Evolutionary conservation across 2,329 filamentous ascomycete species (phyloP), one percentile per base, ranked within the genome.

Genomic region (Botrytis fragariae): DNA sequence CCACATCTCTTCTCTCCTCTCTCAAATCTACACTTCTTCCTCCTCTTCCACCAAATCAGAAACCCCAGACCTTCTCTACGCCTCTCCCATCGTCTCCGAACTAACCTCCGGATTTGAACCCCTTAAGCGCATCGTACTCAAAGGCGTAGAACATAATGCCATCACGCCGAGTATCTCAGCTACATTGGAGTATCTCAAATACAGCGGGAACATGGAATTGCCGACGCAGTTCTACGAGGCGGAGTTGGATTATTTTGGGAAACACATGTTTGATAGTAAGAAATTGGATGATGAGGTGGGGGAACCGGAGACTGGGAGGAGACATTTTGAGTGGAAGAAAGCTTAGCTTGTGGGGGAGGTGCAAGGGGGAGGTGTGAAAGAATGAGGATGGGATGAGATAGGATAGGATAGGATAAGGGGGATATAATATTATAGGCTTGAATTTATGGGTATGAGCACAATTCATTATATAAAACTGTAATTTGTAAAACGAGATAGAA

Each of bases 211-310:
- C 25, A 87, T 86, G 4, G 85, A 86, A 74, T 80, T 93, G 45
- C 91, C 91, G 0, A 92, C 90, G 6, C 86, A 87, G 73, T 92
- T 93, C 78, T 90, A 91, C 82, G 90, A 93, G 81, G 90, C 90
- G 0, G 86, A 93, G 82, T 82, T 93, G 80, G 90, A 93, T 79
- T 92, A 89, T 78, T 93, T 93, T 79, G 91, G 91, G 0, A 85
- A 86, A 54, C 90, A 93, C 80, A 88, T 87, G 82, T 93, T 88
- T 79, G 89, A 92, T 78, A 83, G 85, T 75, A 86, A 86, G 76
- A 85, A 32, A 4, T 6, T 84, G 64, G 74, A 85, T 2, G 87
- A 90, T 48, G 62, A 84, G 67, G 82, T 85, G 3, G 85, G 86
- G 2, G 81, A 84, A 73, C 84, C 88, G 2, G 82, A 82, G 75